Evolutionary conservation across 2,329 filamentous ascomycete species (phyloP).

Genomic region (Ophiostoma piceae): DNA sequence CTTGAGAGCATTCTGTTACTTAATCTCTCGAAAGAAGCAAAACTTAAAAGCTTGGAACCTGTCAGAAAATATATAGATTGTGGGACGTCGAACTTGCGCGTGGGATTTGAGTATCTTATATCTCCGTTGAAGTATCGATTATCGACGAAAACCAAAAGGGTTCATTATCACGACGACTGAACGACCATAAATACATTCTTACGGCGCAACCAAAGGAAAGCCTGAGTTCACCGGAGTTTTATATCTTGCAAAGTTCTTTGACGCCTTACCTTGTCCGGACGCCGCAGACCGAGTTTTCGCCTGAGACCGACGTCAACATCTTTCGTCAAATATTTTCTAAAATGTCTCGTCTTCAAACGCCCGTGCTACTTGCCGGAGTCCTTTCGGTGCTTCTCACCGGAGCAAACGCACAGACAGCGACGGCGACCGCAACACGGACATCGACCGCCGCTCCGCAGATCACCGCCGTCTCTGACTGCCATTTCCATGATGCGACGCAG

Average conservation of each 20-base stretch:
- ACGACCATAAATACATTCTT: neutral
- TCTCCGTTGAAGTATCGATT: neutral
- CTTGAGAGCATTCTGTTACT: neutral
- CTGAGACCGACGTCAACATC: neutral
- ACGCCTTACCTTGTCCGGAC: neutral
- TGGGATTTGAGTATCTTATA: neutral
- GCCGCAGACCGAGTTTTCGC: neutral
- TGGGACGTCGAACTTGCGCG: neutral
- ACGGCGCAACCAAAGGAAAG: neutral
- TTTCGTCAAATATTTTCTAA: neutral
- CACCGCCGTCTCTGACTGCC: neutral
- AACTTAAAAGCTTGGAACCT: neutral
- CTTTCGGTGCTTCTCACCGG: neutral
- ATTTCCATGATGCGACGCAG: neutral
- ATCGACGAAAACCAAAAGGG: neutral
- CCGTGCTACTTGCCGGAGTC: neutral
- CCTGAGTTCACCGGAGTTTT: too few relatives aligned
- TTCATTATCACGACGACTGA: neutral
- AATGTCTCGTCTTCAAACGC: neutral
- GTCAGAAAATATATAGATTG: neutral
- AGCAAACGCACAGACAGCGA: neutral
- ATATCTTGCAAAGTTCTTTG: neutral
- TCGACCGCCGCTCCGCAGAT: neutral
- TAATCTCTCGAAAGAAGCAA: neutral
- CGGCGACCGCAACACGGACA: neutral